Conservation (phyloP, 2,329 filamentous ascomycete genomes). For the Reticulascus tulasneorum region DNA sequence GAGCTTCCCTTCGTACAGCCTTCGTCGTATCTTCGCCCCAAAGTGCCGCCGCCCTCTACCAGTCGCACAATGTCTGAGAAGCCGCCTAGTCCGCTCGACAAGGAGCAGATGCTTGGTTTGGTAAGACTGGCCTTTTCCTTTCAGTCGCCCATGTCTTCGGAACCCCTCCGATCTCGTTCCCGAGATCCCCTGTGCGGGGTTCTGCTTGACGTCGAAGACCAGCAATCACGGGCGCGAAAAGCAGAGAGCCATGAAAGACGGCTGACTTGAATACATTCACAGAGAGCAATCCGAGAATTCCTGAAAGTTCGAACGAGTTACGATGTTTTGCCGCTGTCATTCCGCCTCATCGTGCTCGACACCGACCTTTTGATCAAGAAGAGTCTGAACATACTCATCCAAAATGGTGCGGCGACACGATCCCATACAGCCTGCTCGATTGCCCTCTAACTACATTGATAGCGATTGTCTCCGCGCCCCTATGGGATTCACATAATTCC, state of each 20-base stretch:
- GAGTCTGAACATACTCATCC: constrained; percentile 89
- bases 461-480: constrained; percentile 95
- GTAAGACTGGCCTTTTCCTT: constrained; percentile 42
- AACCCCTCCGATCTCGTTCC: constrained; percentile 2
- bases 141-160: constrained; percentile 1
- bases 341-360: constrained; percentile 92
- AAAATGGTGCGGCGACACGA: constrained; percentile 67
- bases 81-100: constrained; percentile 60
- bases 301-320: constrained; percentile 95
- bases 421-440: constrained; percentile 9
- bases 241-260: constrained; percentile 12
- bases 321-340: constrained; percentile 93
- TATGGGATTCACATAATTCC: constrained; percentile 93
- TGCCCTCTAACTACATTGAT: constrained; percentile 8
- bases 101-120: constrained; percentile 74
- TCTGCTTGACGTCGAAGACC: constrained; percentile 1
- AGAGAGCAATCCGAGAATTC: constrained; percentile 93
- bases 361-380: constrained; percentile 95
- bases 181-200: constrained; percentile 10
- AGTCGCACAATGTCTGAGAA: constrained; percentile 20
- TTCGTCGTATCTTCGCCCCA: constrained; percentile 52
- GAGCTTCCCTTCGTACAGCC: constrained; percentile 57
- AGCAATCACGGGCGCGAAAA: constrained; percentile 2
- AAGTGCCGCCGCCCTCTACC: constrained; percentile 13
- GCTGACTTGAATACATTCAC: constrained; percentile 17